Conservation (phyloP, 2,329 filamentous ascomycete species). For the Penicillium expansum region DNA sequence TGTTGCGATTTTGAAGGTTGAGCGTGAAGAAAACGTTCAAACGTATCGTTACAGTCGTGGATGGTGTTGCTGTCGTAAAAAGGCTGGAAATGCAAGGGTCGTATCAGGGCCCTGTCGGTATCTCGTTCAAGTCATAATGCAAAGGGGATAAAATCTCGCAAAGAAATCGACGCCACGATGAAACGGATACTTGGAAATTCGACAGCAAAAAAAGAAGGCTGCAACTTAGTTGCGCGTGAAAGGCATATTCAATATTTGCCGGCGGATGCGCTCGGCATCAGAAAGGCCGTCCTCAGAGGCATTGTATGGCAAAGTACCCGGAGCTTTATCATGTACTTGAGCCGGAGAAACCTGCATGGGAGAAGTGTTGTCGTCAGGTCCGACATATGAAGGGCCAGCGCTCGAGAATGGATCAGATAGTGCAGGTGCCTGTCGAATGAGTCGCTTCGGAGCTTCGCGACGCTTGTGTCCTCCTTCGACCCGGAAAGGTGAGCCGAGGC, state of each 20-base stretch:
- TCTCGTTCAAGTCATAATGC: constrained; percentile 34
- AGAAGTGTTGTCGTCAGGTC: constrained; percentile 16
- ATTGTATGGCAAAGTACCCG: constrained; percentile 28
- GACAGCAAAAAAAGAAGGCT: constrained; percentile 8
- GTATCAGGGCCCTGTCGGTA: constrained; percentile 9
- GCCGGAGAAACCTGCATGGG: constrained; percentile 15
- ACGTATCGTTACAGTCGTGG: constrained; percentile 33
- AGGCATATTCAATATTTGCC: constrained; percentile 40
- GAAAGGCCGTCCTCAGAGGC: constrained; percentile 37
- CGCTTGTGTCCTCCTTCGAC: constrained; percentile 37
- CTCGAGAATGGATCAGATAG: constrained; percentile 46
- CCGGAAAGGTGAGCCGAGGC: constrained; percentile 50
- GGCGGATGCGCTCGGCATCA: constrained; percentile 40
- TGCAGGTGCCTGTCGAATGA: constrained; percentile 42
- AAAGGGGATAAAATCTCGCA: constrained; percentile 20
- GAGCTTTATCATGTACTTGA: constrained; percentile 15
- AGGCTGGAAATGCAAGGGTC: constrained; percentile 16
- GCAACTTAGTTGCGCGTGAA: constrained; percentile 28
- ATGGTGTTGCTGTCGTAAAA: constrained; percentile 37
- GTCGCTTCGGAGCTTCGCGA: constrained; percentile 30
- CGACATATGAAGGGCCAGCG: constrained; percentile 21
- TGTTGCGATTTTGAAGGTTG: constrained; percentile 12
- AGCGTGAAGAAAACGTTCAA: constrained; percentile 14
- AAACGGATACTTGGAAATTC: constrained; percentile 19
- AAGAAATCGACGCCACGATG: constrained; percentile 24